A percentile compares a stretch with the other conserved stretches of the same genome.
Evolutionary conservation across 2,329 filamentous ascomycete species (phyloP).

Genomic region (Hymenoscyphus linearis): DNA sequence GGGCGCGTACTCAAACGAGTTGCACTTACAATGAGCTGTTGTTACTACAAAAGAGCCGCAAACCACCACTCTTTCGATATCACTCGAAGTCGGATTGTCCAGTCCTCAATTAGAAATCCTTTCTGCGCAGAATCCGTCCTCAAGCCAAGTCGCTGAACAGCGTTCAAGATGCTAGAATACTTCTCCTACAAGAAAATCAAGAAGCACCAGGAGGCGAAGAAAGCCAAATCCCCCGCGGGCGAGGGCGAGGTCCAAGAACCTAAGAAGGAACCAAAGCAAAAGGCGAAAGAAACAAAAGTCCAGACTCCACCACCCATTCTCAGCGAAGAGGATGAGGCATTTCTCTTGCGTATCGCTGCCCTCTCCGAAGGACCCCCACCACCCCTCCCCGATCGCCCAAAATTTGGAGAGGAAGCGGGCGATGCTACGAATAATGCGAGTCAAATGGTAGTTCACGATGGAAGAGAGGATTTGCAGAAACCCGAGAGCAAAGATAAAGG

Average conservation of each 20-base stretch:
- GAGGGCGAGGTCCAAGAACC: no score
- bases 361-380: constrained; percentile 42
- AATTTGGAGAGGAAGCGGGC: constrained; percentile 20
- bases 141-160: not conserved
- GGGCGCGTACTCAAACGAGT: no score
- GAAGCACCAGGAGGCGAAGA: constrained; percentile 51
- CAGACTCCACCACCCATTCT: constrained; percentile 40
- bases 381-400: constrained; percentile 41
- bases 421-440: constrained; percentile 23
- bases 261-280: constrained; percentile 39
- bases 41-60: not conserved
- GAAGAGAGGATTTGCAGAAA: constrained; percentile 17
- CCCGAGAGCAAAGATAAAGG: constrained; percentile 13
- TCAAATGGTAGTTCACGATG: constrained; percentile 40
- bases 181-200: constrained; percentile 58
- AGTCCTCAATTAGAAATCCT: not conserved
- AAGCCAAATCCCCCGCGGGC: constrained; percentile 7
- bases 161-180: constrained; percentile 53
- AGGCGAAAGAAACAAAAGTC: constrained; percentile 17
- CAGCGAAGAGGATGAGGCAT: constrained; percentile 51
- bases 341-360: constrained; percentile 51
- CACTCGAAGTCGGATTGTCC: not conserved
- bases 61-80: not conserved
- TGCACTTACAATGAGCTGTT: not conserved
- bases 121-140: not conserved